Evolutionary conservation across 1,284 basidiomycete species (phyloP).

Genomic region (Puccinia polysora): DNA sequence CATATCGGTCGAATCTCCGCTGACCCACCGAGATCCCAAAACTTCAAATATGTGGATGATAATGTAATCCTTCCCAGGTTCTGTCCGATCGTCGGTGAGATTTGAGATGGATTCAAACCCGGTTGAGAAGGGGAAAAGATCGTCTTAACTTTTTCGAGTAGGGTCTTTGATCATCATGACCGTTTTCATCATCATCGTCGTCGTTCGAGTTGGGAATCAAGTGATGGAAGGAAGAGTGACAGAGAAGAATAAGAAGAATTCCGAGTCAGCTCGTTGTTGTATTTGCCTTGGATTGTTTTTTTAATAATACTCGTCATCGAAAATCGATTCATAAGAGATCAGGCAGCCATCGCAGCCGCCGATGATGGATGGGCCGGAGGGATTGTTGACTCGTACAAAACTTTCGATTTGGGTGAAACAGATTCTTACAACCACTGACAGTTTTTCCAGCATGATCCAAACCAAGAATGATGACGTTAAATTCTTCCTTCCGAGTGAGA

Average conservation of each 20-base stretch:
- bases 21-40: conserved; percentile 38
- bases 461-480: conserved; percentile 37
- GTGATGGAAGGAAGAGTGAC: neutral
- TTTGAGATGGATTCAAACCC: conserved; percentile 24
- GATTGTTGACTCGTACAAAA: no score
- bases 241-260: neutral
- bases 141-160: conserved; percentile 38
- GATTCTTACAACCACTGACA: conserved; percentile 29
- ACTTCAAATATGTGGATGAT: conserved; percentile 26
- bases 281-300: neutral
- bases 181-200: neutral
- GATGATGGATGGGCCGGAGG: no score
- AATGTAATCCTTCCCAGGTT: conserved; percentile 37
- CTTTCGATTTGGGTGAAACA: neutral
- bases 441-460: conserved; percentile 43
- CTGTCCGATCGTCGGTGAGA: conserved; percentile 28
- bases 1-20: conserved; percentile 33
- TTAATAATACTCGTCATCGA: no score
- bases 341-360: no score
- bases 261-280: neutral
- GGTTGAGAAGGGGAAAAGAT: conserved; percentile 32
- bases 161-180: neutral
- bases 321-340: neutral
- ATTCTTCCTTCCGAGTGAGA: conserved; percentile 43
- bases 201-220: neutral